Base-by-base conservation (phyloP, 225 moss, liverwort and hornwort species). In the Straminergon stramineum region DNA sequence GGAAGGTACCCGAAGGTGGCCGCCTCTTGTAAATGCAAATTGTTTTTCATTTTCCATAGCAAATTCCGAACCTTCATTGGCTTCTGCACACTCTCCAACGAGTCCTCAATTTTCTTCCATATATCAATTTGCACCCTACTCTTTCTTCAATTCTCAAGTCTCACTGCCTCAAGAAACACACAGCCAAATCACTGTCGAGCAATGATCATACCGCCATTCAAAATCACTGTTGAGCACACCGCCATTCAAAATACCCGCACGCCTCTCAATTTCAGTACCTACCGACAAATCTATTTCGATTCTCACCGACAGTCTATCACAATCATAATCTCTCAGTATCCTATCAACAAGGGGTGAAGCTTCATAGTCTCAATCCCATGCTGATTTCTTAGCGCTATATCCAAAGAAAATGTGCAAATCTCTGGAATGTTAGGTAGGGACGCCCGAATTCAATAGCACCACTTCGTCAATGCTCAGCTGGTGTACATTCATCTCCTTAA, bases 31-130 rank as follows among this genome's bases (percentile, higher is more conserved):
- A 92, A 39, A 60, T 90, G 89, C 79, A 91, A 34, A 57, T 89
- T 91, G 88, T 89, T 86, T 58, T 92, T 92, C 88, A 92, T 91
- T 88, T 87, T 92, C 92, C 93, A 92, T 63, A 93, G 88, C 88
- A 91, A 71, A 69, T 91, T 93, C 62, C 84, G n/a, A 89, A 93
- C 80, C 75, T 70, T 56, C 70, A 56, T 68, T 57, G 92, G 87
- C 60, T 90, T 92, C 91, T 93, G 92, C 92, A 93, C 90, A 92
- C 69, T 86, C 92, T 90, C 90, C 83, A 88, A 90, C 86, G 62
- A 91, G 88, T 37, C 83, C 89, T 89, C 76, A 93, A 89, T 87
- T 71, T 90, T 78, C 83, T 90, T 89, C 73, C 89, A 78, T 41
- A 89, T 73, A 65, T 82, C 65, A 92, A 79, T 58, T 88, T 86